Base-by-base conservation (phyloP, 2,329 filamentous ascomycete species). In the Epichloe elymi region DNA sequence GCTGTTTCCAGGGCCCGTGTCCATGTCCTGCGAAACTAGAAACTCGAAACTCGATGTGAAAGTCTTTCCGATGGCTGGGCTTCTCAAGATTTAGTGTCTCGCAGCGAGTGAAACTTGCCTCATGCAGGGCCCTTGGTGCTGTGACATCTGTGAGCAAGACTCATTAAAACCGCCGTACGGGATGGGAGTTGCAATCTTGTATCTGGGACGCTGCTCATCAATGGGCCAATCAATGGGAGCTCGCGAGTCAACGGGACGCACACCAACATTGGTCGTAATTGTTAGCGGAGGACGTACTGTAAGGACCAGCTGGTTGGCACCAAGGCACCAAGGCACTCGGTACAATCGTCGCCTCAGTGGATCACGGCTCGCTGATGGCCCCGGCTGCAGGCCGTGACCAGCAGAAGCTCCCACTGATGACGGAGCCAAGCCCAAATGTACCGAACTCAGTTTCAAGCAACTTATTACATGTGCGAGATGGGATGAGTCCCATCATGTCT, bases 401-500 rank as follows among this genome's bases (percentile, higher is more conserved):
- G 12, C 36, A 14, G 36, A 15, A 38, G 36, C 36, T 38, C 36
- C 36, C 36, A 38, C 26, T 38, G 36, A 38, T 38, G 36, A 38
- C 36, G 36, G 36, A 38, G 36, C 36, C 36, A 38, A 38, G 36
- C 36, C 36, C 12, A n/a, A 11, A 17, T 40, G 0, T 2, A 14
- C 17, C 37, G 6, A 48, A n/a, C 46, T 48, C 19, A 12, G 11
- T 20, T 20, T 12, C 40, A 10, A 23, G 17, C n/a, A 15, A 23
- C n/a, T 45, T 33, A 14, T 33, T 17, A 6, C 42, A 35, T 45
- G 7, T 19, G 23, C 59, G 65, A 60, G 58, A 69, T 68, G 66
- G 57, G 56, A 68, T 67, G 63, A 64, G 55, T 55, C 64, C 57
- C 67, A 71, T 60, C 59, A 72, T 72, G 69, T 64, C 67, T 63